Evolutionary conservation across 768 basidiomycete species (phyloP).

Genomic region (Obba rivulosa): DNA sequence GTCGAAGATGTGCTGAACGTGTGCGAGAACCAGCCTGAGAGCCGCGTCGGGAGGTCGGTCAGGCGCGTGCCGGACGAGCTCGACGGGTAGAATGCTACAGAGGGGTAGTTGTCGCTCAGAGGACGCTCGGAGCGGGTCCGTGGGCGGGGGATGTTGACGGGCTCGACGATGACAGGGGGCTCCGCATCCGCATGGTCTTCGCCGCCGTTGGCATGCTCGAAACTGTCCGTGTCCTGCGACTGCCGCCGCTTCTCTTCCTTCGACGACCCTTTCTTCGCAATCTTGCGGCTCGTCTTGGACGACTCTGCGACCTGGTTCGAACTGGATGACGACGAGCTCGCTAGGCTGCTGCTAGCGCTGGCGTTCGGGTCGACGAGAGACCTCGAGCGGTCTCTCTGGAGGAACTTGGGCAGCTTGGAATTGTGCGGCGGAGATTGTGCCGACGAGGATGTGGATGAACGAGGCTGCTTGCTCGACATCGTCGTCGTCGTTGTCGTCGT

Average conservation of each 20-base stretch:
- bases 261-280: conserved; percentile 12
- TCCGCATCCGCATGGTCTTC: conserved; percentile 40
- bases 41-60: conserved; percentile 66
- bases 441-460: conserved; percentile 36
- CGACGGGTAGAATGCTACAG: conserved; percentile 42
- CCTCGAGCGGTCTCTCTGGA: conserved; percentile 62
- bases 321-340: conserved; percentile 39
- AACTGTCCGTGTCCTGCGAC: conserved; percentile 25
- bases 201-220: conserved; percentile 23
- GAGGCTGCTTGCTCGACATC: conserved; percentile 45
- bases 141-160: conserved; percentile 45
- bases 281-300: conserved; percentile 11
- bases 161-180: conserved; percentile 64
- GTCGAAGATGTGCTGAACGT: conserved; percentile 68
- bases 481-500: conserved; percentile 21
- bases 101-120: conserved; percentile 37
- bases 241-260: conserved; percentile 16
- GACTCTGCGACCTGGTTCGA: conserved; percentile 26
- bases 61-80: conserved; percentile 45
- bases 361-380: conserved; percentile 38
- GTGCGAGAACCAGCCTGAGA: conserved; percentile 79
- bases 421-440: conserved; percentile 35
- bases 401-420: conserved; percentile 63
- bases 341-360: conserved; percentile 32
- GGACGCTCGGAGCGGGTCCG: conserved; percentile 57